Conservation (phyloP, 768 basidiomycete species). For the Mycena polygramma region DNA sequence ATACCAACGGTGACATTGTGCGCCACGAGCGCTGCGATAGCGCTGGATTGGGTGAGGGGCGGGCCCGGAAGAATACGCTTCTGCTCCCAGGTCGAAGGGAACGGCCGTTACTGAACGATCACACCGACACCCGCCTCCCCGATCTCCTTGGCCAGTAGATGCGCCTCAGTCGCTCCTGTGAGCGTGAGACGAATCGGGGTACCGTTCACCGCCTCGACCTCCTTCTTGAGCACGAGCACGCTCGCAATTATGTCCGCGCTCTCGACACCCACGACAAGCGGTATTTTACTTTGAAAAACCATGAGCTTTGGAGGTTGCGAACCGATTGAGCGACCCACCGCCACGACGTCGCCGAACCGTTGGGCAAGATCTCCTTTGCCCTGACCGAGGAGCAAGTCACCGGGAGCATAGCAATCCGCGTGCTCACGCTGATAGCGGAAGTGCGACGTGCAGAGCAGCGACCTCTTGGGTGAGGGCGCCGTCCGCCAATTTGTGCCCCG, state of each 20-base stretch:
- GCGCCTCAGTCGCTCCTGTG: conserved; percentile 70
- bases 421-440: conserved; percentile 66
- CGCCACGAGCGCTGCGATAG: conserved; percentile 67
- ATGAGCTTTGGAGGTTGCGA: conserved; percentile 30
- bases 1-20: conserved; percentile 78
- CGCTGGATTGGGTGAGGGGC: conserved; percentile 72
- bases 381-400: conserved; percentile 56
- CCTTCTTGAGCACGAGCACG: conserved; percentile 70
- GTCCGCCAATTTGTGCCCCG: conserved; percentile 68
- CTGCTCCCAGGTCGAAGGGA: conserved; percentile 75
- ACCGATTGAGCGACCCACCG: conserved; percentile 42
- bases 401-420: conserved; percentile 72
- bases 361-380: conserved; percentile 52
- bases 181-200: conserved; percentile 59
- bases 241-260: conserved; percentile 85
- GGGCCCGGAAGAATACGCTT: conserved; percentile 75
- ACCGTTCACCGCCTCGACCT: conserved; percentile 59
- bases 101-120: conserved; percentile 74
- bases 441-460: conserved; percentile 73
- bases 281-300: conserved; percentile 61
- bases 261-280: conserved; percentile 76
- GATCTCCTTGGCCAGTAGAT: conserved; percentile 75
- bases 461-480: conserved; percentile 76
- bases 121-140: conserved; percentile 75
- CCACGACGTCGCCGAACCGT: conserved; percentile 39